Evolutionary conservation across 2,329 filamentous ascomycete species (phyloP).

Genomic region (Cercospora sp.): DNA sequence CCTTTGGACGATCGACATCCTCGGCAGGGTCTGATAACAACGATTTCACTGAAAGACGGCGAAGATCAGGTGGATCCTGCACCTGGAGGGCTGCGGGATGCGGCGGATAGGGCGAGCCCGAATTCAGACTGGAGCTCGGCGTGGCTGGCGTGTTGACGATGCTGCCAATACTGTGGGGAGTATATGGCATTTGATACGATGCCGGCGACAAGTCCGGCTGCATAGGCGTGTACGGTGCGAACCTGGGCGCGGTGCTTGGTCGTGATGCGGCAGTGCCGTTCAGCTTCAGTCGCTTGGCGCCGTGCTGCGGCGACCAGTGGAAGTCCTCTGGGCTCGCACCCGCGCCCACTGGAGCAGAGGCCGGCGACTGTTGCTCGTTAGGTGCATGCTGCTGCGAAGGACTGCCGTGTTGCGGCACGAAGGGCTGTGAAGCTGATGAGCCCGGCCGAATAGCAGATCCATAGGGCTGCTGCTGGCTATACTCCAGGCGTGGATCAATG

Average conservation of each 20-base stretch:
- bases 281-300: constrained; percentile 40
- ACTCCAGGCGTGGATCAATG: constrained; percentile 27
- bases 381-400: constrained; percentile 3
- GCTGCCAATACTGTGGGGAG: constrained; percentile 45
- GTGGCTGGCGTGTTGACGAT: constrained; percentile 47
- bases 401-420: neutral
- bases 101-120: constrained; percentile 32
- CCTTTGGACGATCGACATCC: constrained; percentile 24
- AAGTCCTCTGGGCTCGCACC: constrained; percentile 30
- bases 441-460: neutral
- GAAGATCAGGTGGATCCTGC: constrained; percentile 47
- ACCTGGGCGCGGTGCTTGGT: constrained; percentile 31
- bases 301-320: constrained; percentile 40
- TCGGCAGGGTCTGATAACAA: constrained; percentile 57
- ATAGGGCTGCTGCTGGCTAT: constrained; percentile 13
- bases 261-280: constrained; percentile 25
- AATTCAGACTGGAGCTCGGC: constrained; percentile 41
- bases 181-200: constrained; percentile 29
- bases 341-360: constrained; percentile 16
- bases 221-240: constrained; percentile 29
- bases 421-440: neutral
- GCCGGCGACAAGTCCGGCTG: constrained; percentile 42
- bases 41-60: constrained; percentile 65
- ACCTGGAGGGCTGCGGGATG: constrained; percentile 24
- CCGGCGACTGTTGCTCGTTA: constrained; percentile 22